Base-by-base conservation (phyloP, 2,329 filamentous ascomycete species). In the Microthyrium microscopicum region DNA sequence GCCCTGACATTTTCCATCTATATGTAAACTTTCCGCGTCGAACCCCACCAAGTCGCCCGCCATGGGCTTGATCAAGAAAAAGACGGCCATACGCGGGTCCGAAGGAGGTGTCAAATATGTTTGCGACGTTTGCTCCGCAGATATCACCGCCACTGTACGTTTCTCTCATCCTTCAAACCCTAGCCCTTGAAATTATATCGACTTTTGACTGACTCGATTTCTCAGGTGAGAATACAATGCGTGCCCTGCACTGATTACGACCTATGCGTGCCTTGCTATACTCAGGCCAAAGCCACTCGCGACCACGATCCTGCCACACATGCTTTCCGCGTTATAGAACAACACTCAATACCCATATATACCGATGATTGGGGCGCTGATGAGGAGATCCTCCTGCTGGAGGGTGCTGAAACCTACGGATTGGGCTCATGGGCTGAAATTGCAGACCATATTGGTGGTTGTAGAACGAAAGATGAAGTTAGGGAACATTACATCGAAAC, bases 391-490 rank as follows among this genome's bases (percentile, higher is more conserved):
- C 61, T 95, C 4, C 61, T 98, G 34, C 59, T 98, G 1, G 89
- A 98, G 58, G 89, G 89, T 16, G 84, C 83, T 8, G 89, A 98
- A 55, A 92, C 83, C 37, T 98, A 98, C 51, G 89, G 89, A 0
- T 62, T 98, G 31, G 89, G 89, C 3, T 95, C 87, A 16, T 98
- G 89, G 87, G 83, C 85, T 25, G 89, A 98, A 49, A 91, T 98
- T 41, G 85, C 89, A 24, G 87, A 98, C 54, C 89, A 98, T 53
- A 95, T 98, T 46, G 89, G 89, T 33, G 89, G 89, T 8, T 95
- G 85, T 50, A 73, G 89, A 37, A 76, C 77, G 42, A 95, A 93
- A 52, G 87, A 95, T 45, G 89, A 98, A 56, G 89, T 95, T 21
- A 75, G 83, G 41, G 81, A 94, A 43, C 89, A 98, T 54, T 98